A percentile compares a stretch with the other conserved stretches of the same genome.
Evolutionary conservation across 1,284 basidiomycete species (phyloP).

Genomic region (Marasmius sp.): DNA sequence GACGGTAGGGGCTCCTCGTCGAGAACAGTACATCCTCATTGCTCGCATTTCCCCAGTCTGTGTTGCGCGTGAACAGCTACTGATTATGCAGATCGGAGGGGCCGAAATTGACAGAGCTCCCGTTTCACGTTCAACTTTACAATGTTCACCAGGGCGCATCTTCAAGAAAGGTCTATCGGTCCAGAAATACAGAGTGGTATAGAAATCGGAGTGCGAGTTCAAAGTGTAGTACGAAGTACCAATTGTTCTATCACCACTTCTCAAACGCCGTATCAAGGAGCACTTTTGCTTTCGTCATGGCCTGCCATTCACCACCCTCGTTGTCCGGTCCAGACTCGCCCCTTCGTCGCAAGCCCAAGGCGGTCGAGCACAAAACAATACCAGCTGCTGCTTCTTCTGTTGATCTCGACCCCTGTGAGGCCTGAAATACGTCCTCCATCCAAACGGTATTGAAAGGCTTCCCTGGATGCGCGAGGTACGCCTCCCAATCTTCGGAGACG

Average conservation of each 20-base stretch:
- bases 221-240: too few species aligned
- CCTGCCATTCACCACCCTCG: neutral
- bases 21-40: too few species aligned
- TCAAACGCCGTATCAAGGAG: slow-evolving; percentile 1
- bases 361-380: neutral
- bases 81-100: too few species aligned
- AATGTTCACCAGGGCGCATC: too few species aligned
- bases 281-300: slow-evolving; percentile 6
- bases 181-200: too few species aligned
- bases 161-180: too few species aligned
- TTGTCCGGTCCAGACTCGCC: neutral
- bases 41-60: too few species aligned
- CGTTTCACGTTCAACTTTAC: too few species aligned
- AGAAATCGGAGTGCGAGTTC: too few species aligned
- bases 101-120: too few species aligned
- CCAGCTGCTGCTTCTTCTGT: neutral
- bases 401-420: neutral
- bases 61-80: too few species aligned
- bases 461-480: neutral
- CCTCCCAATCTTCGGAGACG: neutral
- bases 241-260: neutral
- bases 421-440: slow-evolving; percentile 2
- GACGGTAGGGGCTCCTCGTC: too few species aligned
- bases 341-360: neutral
- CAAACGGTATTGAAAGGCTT: neutral